These are phyloP conservation scores for Limtongia smithiae DNA, from an alignment of 805 yeast species.

Conservation along the genomic window DNA sequence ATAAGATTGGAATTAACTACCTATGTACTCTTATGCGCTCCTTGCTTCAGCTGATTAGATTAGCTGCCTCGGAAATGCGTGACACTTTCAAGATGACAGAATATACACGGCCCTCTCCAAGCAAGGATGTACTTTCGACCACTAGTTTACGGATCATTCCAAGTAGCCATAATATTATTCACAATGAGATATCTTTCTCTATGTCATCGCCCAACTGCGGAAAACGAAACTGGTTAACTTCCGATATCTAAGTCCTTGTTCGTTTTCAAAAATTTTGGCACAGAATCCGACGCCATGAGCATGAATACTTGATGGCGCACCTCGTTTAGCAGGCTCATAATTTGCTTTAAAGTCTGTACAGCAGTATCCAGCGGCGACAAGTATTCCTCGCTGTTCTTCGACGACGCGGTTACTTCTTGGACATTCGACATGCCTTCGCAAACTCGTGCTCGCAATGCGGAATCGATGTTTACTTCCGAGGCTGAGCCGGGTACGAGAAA, in stretches of 20 bases:
- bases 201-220: not conserved
- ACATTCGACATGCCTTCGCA: constrained; percentile 19
- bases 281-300: constrained; percentile 30
- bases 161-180: too few relatives aligned
- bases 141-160: too few relatives aligned
- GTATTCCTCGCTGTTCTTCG: not conserved
- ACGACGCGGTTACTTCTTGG: not conserved
- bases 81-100: too few relatives aligned
- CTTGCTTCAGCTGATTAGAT: too few relatives aligned
- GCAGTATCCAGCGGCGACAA: constrained; percentile 4
- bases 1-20: too few relatives aligned
- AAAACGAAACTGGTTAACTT: constrained; percentile 1
- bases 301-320: constrained; percentile 26
- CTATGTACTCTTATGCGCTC: too few relatives aligned
- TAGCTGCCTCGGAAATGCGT: too few relatives aligned
- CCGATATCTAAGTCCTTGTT: constrained; percentile 7
- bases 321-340: constrained; percentile 13
- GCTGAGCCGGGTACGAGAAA: constrained; percentile 67
- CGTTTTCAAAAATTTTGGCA: constrained; percentile 26
- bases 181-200: not conserved
- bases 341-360: constrained; percentile 15
- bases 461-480: constrained; percentile 65
- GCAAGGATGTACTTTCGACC: too few relatives aligned
- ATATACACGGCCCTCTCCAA: too few relatives aligned
- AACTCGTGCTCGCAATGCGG: constrained; percentile 29